phyloP scores from a whole-genome alignment of 768 basidiomycete genomes.

The Calvatia gigantea region DNA sequence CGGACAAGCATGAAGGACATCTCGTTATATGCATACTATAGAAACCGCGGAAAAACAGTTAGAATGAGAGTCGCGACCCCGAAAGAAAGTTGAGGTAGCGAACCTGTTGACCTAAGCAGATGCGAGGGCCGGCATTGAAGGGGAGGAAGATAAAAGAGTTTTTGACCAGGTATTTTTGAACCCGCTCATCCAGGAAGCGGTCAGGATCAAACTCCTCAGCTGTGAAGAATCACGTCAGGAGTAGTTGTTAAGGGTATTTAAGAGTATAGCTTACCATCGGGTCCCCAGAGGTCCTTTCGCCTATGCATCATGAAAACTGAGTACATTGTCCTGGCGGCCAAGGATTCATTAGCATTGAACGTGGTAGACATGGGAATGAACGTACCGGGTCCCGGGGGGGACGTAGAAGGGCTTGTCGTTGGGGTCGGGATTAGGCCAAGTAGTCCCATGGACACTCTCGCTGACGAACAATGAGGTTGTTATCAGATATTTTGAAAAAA shows the following conservation, averaged over 20 bases:
- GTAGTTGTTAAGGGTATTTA: background rate
- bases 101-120: constrained; percentile 61
- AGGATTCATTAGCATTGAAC: background rate
- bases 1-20: constrained; percentile 64
- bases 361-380: background rate
- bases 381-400: constrained; percentile 44
- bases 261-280: constrained; percentile 46
- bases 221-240: constrained; percentile 18
- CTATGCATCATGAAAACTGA: constrained; percentile 67
- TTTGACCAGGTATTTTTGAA: constrained; percentile 56
- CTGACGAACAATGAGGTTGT: constrained; percentile 22
- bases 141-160: constrained; percentile 72
- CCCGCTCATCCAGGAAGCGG: constrained; percentile 62
- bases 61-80: background rate
- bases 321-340: constrained; percentile 37
- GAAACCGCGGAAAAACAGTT: no score
- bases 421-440: constrained; percentile 43
- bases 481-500: background rate
- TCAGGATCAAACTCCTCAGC: constrained; percentile 71
- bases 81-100: background rate
- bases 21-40: constrained; percentile 54
- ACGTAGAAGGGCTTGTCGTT: constrained; percentile 49
- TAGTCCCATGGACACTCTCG: constrained; percentile 43
- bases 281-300: constrained; percentile 66
- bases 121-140: constrained; percentile 58